Evolutionary conservation across 2,329 filamentous ascomycete genomes (phyloP), one percentile per base, ranked within the genome.

Genomic region (Diaporthe velutina): DNA sequence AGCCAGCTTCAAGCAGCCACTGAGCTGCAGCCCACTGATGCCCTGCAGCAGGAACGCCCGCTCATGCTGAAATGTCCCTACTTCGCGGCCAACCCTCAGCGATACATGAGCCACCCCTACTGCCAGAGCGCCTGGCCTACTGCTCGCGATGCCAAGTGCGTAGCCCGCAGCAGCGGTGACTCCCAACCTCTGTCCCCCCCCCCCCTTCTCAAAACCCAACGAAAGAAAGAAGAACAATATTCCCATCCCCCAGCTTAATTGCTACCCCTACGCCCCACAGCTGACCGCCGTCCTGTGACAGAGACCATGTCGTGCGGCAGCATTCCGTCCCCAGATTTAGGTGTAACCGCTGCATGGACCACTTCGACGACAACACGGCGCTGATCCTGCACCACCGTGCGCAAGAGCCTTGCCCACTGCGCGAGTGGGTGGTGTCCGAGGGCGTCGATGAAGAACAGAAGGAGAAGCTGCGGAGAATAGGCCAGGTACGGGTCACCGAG

Each of bases 371-470:
- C 42, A 75, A 78, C 15, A 76, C 77, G 2, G 67, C 61, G 3
- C 77, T 81, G 48, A 73, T 78, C 7, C 48, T 61, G 2, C 81
- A 82, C 71, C 79, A 80, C 58, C 77, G 80, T 6, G 71, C 76
- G 4, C 68, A 77, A 9, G 74, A 64, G 13, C 70, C 77, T 33
- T 88, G 86, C 76, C 88, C 88, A 15, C 78, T 84, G n/a, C 83
- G 85, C 38, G 81, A 90, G 33, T 80, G 81, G 19, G 82, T 83
- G n/a, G 84, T 87, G 55, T 80, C 82, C 1, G 85, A 85, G 54
- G 85, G 86, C 0, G 86, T 85, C 78, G 85, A 89, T 55, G 84
- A 87, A 40, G 81, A 89, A 22, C 78, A 80, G 67, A 78, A 80
- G 75, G 79, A 78, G 28, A 72, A 72, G 61, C 71, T 80, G 7